Conservation (phyloP, 345 rosid species). For the Raphanus raphanistrum region DNA sequence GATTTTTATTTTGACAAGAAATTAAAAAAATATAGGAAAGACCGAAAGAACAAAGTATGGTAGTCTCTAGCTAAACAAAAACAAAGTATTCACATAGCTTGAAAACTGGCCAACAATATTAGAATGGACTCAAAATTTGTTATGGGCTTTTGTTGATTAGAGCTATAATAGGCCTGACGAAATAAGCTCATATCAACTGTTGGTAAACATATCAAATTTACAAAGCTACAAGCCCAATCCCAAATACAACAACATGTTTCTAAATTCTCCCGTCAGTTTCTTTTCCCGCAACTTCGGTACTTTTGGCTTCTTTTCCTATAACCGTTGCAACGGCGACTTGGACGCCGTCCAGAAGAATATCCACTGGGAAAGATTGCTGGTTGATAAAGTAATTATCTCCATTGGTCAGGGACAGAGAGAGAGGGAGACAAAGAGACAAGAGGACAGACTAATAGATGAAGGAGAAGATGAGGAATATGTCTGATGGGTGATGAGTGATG, state of each 20-base stretch:
- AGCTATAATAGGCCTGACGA: neutral
- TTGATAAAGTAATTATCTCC: neutral
- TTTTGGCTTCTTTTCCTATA: conserved; percentile 8
- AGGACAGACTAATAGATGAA: neutral
- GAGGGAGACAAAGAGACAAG: neutral
- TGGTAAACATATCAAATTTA: neutral
- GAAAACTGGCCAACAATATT: neutral
- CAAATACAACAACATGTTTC: neutral
- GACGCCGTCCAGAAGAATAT: conserved; percentile 12
- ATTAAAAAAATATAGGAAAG: too few relatives aligned
- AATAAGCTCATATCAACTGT: neutral
- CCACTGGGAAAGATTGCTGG: neutral
- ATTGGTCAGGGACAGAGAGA: neutral
- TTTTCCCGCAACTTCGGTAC: neutral
- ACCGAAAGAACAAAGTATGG: too few relatives aligned
- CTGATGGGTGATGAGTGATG: neutral
- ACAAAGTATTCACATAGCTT: neutral
- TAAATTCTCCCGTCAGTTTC: neutral
- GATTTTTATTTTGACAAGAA: too few relatives aligned
- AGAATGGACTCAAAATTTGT: neutral
- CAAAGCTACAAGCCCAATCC: neutral
- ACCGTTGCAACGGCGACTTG: neutral
- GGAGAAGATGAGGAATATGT: neutral
- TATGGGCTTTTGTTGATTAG: neutral
- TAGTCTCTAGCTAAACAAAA: neutral